Conservation (phyloP, 352 stramenopile species). For the Plasmopara muralis region DNA sequence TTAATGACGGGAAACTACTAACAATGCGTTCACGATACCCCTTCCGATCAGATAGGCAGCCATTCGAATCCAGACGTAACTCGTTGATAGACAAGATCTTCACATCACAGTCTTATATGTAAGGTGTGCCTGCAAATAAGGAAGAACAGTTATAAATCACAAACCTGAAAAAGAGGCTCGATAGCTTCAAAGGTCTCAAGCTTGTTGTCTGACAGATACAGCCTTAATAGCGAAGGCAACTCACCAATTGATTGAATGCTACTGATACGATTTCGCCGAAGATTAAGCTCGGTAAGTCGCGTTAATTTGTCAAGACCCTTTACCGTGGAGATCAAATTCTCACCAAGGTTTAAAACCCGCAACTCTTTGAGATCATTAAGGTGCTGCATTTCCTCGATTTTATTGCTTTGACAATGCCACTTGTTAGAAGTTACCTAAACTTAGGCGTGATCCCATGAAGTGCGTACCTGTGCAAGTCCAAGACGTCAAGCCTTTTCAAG, state of each 20-base stretch:
- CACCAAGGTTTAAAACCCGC: conserved; percentile 88
- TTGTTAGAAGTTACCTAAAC: conserved; percentile 1
- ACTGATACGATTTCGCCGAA: conserved; percentile 76
- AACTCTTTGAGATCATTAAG: conserved; percentile 80
- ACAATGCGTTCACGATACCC: conserved; percentile 73
- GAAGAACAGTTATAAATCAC: background rate
- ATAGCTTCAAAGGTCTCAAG: conserved; percentile 66
- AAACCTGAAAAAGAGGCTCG: conserved; percentile 58
- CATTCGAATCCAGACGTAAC: conserved; percentile 84
- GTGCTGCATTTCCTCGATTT: conserved; percentile 83
- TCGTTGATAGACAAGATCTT: conserved; percentile 69
- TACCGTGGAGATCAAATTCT: conserved; percentile 72
- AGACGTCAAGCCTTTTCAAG: conserved; percentile 86
- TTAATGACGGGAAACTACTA: conserved; percentile 59
- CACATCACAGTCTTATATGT: background rate
- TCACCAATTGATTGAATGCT: conserved; percentile 49
- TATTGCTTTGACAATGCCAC: conserved; percentile 45
- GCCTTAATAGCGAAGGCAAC: conserved; percentile 69
- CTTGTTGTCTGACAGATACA: conserved; percentile 91
- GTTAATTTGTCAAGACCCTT: conserved; percentile 73
- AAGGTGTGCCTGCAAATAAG: background rate
- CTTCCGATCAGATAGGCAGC: conserved; percentile 31
- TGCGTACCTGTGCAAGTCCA: conserved; percentile 84
- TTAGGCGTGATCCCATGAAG: background rate
- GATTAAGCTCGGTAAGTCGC: conserved; percentile 87